A percentile compares a stretch with the other conserved stretches of the same genome.
Evolutionary conservation across 2,329 filamentous ascomycete species (phyloP).

Genomic region (Intubia oerlemansii): DNA sequence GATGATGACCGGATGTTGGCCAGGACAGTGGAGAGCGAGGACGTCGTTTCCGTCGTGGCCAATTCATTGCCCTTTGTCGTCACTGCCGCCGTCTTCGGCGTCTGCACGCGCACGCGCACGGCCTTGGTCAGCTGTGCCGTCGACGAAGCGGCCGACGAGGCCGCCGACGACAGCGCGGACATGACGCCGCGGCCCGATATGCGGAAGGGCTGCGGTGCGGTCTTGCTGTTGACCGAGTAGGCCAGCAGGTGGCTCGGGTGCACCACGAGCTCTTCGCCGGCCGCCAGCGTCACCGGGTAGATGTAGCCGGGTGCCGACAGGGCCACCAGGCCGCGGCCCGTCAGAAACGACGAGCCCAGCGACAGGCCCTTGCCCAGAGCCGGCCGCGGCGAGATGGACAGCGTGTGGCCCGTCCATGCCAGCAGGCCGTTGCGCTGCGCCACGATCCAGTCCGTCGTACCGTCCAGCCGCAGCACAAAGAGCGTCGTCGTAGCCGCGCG

Average conservation of each 20-base stretch:
- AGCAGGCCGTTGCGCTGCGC: slow-evolving; percentile 70
- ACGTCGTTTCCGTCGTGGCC: slow-evolving; percentile 28
- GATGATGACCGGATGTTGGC: too few relatives aligned
- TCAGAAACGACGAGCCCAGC: slow-evolving; percentile 71
- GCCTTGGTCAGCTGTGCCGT: slow-evolving; percentile 2
- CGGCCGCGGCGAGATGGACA: slow-evolving; percentile 50
- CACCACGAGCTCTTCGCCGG: slow-evolving; percentile 75
- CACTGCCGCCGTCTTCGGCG: slow-evolving; percentile 28
- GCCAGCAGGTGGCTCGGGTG: slow-evolving; percentile 85
- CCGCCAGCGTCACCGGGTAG: slow-evolving; percentile 61
- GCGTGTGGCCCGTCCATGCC: slow-evolving; percentile 89
- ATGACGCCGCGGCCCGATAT: slow-evolving; percentile 20
- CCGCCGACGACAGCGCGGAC: not conserved
- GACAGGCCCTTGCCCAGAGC: slow-evolving; percentile 43
- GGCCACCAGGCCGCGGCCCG: slow-evolving; percentile 69
- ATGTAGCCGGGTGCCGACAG: slow-evolving; percentile 74
- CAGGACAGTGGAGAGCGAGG: slow-evolving; percentile 13
- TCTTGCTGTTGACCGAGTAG: slow-evolving; percentile 57
- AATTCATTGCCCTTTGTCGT: slow-evolving; percentile 16
- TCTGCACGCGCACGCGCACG: slow-evolving; percentile 43
- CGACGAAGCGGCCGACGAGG: slow-evolving; percentile 2
- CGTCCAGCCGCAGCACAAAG: slow-evolving; percentile 72
- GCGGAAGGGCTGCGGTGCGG: slow-evolving; percentile 63
- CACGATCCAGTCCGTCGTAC: slow-evolving; percentile 87
- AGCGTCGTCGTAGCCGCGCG: slow-evolving; percentile 76